Evolutionary conservation across 768 basidiomycete species (phyloP), one percentile per base, ranked within the genome.

Genomic region (Podaxis sp.): DNA sequence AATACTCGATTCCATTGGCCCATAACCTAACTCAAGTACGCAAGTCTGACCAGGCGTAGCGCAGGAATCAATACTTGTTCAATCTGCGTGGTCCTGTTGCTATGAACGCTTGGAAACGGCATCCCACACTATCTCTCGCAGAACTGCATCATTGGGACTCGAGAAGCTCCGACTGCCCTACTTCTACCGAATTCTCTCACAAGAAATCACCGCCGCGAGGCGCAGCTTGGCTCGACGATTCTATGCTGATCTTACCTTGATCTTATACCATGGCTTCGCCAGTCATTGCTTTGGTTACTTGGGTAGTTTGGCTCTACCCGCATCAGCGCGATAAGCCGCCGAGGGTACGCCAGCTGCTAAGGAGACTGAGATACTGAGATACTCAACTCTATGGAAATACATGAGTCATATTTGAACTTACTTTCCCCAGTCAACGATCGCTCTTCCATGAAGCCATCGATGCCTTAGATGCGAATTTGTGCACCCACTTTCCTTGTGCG

Each of bases 401-500:
- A 46, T 35, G 18, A 5, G 10, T 65, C 70, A 5, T 71, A 67
- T 54, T 50, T 67, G 36, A 63, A 69, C 9, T 61, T 64, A 1
- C 50, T 71, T 11, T 63, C 69, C 9, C 32, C 2, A 64, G 61
- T 27, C 71, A 71, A 58, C 60, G 63, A 16, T 52, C 59, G 11
- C 58, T 72, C 5, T 72, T 71, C 40, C 58, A 68, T 25, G 67
- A 70, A 55, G 68, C 65, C 1, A 64, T 72, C 61, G 55, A 61
- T 1, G 69, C 66, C 14, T 59, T 72, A 16, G 70, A 71, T 55
- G 61, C 55, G 2, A 70, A 70, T 28, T 72, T 68, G 21, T 44
- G 66, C 63, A 3, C 66, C 66, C 1, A 68, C 69, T 1, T 66
- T 71, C 40, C 50, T 72, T 4, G 71, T 69, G 4, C n/a, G 68